Percentiles rank a stretch among this genome's conserved stretches.
Evolutionary conservation across 306 rosid genomes (phyloP).

Genomic region (Fragaria iinumae): DNA sequence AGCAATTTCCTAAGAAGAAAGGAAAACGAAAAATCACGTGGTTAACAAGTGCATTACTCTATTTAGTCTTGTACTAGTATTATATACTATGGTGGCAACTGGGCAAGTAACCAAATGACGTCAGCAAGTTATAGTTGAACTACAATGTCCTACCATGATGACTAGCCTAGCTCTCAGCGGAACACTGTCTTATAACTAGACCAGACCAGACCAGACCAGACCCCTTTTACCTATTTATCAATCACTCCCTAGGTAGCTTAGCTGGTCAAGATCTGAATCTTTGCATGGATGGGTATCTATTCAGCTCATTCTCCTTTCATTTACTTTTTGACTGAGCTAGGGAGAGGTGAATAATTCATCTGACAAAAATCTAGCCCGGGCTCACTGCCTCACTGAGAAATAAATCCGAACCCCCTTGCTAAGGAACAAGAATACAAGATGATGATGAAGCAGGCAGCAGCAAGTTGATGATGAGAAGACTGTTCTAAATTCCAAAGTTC

Average conservation of each 20-base stretch:
- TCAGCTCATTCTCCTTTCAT: neutral
- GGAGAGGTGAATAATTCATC: constrained; percentile 1
- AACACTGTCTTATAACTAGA: neutral
- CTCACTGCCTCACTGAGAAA: neutral
- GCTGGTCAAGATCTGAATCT: neutral
- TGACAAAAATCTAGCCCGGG: neutral
- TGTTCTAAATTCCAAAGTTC: neutral
- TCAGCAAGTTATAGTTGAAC: neutral
- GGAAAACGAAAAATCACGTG: neutral
- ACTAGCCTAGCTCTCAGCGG: neutral
- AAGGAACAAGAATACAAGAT: neutral
- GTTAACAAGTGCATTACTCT: neutral
- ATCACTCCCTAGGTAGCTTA: neutral
- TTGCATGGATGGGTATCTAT: constrained; percentile 8
- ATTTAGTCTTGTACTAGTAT: neutral
- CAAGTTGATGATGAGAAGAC: neutral
- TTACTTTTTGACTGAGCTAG: neutral
- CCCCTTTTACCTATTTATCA: neutral
- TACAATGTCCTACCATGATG: constrained; percentile 1
- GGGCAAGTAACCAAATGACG: neutral
- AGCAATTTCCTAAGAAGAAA: neutral
- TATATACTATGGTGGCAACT: neutral
- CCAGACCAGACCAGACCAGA: constrained; percentile 2
- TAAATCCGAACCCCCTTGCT: neutral
- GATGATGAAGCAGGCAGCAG: neutral